Conservation (phyloP, 176 grass and related monocot genomes). For the Oryza meridionalis region DNA sequence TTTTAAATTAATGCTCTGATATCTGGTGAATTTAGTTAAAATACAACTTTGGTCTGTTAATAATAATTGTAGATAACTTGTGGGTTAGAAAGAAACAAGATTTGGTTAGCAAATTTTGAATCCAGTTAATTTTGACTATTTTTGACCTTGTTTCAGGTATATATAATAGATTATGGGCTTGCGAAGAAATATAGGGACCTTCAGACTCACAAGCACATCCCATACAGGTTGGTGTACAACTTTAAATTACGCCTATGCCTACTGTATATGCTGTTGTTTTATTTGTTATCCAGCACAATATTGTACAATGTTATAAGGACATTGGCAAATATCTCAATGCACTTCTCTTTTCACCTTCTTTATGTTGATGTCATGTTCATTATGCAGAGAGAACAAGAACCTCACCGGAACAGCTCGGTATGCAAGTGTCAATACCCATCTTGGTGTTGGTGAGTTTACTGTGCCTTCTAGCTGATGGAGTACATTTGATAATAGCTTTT, state of each 20-base stretch:
- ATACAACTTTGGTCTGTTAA: neutral
- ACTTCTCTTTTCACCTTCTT: neutral
- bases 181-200: constrained; percentile 78
- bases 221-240: constrained; percentile 58
- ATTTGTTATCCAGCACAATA: neutral
- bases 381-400: constrained; percentile 82
- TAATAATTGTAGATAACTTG: neutral
- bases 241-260: neutral
- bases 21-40: neutral
- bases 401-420: constrained; percentile 84
- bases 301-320: neutral
- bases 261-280: neutral
- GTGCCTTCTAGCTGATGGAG: neutral
- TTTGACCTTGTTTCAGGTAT: constrained; percentile 52
- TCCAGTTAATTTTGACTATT: neutral
- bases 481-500: neutral
- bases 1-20: neutral
- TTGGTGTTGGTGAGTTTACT: constrained; percentile 73
- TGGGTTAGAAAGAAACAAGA: neutral
- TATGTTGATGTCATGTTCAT: constrained; percentile 17
- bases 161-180: constrained; percentile 85
- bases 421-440: constrained; percentile 90
- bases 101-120: neutral
- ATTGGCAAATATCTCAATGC: neutral
- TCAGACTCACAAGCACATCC: constrained; percentile 85